Evolutionary conservation across 1,139 yeast species (phyloP), one percentile per base, ranked within the genome.

Genomic region (Suhomyces bribrorum): DNA sequence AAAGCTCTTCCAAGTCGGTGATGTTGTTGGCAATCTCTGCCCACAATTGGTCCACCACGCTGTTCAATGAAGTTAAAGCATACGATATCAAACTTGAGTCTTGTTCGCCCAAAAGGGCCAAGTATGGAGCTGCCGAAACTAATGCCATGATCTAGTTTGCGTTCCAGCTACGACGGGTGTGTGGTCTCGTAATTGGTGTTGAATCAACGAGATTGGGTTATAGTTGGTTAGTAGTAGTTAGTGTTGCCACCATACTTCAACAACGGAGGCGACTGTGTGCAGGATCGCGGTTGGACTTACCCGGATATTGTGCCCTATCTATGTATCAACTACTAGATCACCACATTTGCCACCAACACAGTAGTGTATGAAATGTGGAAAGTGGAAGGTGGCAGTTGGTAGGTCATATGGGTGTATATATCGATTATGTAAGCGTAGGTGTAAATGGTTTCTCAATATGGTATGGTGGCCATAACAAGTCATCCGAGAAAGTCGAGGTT

Each of bases 11-110:
- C 56, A 71, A 88, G 73, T 86, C 92, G 32, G 87, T 73, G 49
- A 92, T 79, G 57, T 79, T 83, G 64, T 92, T 94, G 45, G 98
- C 96, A 44, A 94, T 86, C 69, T 92, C 98, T 3, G 97, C 90
- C 99, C 99, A 92, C 49, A 88, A 75, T 62, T 87, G 90, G 66
- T 89, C 96, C 40, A 89, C 96, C 41, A 86, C 78, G 26, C 72
- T 78, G 59, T 89, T 86, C 51, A 92, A 79, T 22, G 95, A 83
- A 45, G 82, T 72, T 56, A 92, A 75, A 13, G 98, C 98, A 60
- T 88, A 86, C 25, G 84, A 73, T 62, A 89, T 92, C 50, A 94
- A 79, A 40, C 77, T 67, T 36, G 77, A 66, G 60, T 92, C 97
- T 12, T 81, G 75, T 67, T 94, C 98, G 47, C 81, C 79, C 57